Conservation (phyloP, 805 yeast genomes). For the Starmera dryadoides region DNA sequence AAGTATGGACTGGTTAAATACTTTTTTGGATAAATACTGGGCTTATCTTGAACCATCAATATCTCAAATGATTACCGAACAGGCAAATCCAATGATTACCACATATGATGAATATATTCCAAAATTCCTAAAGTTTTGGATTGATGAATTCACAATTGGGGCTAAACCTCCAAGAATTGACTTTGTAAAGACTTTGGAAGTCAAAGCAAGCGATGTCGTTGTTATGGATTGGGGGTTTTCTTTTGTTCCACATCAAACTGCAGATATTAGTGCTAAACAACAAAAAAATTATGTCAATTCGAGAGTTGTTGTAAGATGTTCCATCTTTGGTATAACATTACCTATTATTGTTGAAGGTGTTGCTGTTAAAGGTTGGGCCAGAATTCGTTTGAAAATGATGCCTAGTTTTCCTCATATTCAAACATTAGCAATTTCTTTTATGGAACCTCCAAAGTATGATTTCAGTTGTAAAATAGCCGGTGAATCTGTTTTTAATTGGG, state of each 20-base stretch:
- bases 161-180: slow-evolving; percentile 95
- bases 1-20: slow-evolving; percentile 93
- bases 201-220: slow-evolving; percentile 86
- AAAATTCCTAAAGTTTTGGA: slow-evolving; percentile 82
- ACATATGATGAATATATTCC: slow-evolving; percentile 45
- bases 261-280: slow-evolving; percentile 82
- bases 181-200: slow-evolving; percentile 78
- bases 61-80: slow-evolving; percentile 80
- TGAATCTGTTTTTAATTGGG: slow-evolving; percentile 81
- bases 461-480: slow-evolving; percentile 70
- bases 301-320: slow-evolving; percentile 66
- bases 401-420: slow-evolving; percentile 88
- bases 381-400: slow-evolving; percentile 88
- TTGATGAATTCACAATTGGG: slow-evolving; percentile 86
- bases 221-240: slow-evolving; percentile 98
- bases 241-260: slow-evolving; percentile 83
- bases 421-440: slow-evolving; percentile 76
- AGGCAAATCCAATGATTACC: slow-evolving; percentile 78
- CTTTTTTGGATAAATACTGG: slow-evolving; percentile 90
- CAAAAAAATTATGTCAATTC: slow-evolving; percentile 80
- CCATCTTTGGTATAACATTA: slow-evolving; percentile 73
- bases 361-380: slow-evolving; percentile 64
- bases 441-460: slow-evolving; percentile 86
- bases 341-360: slow-evolving; percentile 79
- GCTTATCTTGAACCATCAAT: slow-evolving; percentile 81